These are phyloP conservation scores for Citrus cavaleriei DNA, from an alignment of 345 rosid species.

Conservation along the genomic window DNA sequence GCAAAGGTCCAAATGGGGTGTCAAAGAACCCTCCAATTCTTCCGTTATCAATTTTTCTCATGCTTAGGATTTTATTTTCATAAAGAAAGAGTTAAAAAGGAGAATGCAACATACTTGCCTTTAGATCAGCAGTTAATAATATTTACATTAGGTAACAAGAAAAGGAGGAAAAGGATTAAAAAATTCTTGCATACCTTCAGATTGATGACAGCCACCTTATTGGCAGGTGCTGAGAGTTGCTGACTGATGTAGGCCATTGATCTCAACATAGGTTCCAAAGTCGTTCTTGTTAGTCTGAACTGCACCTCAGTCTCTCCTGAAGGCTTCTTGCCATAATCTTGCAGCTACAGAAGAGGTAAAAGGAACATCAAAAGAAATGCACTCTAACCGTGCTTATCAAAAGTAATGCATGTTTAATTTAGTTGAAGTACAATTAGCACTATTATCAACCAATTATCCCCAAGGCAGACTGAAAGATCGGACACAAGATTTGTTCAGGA, in stretches of 20 bases:
- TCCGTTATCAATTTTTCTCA: not conserved
- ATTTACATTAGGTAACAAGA: not conserved
- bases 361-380: not conserved
- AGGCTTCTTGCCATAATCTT: conserved; percentile 57
- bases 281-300: conserved; percentile 53
- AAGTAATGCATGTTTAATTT: not conserved
- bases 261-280: conserved; percentile 62
- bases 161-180: not conserved
- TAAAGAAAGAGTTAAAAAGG: not conserved
- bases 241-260: conserved; percentile 68
- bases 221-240: conserved; percentile 55
- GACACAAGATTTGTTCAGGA: not conserved
- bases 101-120: not conserved
- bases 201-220: conserved; percentile 65
- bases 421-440: not conserved
- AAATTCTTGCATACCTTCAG: conserved; percentile 38
- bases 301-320: conserved; percentile 53
- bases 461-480: not conserved
- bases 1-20: not conserved
- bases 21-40: not conserved
- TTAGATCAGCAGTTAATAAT: not conserved
- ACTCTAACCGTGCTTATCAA: not conserved
- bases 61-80: not conserved
- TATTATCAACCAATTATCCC: not conserved
- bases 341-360: conserved; percentile 34